phyloP scores from a whole-genome alignment of 2,329 filamentous ascomycete genomes.

The Colletotrichum costaricense region DNA sequence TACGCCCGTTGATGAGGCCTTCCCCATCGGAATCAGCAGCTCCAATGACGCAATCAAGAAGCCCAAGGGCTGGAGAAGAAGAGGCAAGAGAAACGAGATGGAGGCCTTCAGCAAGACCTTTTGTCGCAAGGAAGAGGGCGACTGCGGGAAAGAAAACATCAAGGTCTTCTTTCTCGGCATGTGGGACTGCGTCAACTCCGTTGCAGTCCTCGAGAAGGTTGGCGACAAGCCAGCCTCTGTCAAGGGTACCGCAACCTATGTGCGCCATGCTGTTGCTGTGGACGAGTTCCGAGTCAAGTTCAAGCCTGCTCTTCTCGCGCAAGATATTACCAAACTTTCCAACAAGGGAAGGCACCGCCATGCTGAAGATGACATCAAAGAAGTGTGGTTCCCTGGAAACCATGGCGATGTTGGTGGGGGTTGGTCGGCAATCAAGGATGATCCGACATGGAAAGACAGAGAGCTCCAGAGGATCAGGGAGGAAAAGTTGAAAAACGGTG shows the following conservation, averaged over 20 bases:
- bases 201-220: slow-evolving; percentile 52
- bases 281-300: slow-evolving; percentile 67
- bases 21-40: background rate
- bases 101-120: slow-evolving; percentile 60
- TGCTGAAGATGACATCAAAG: slow-evolving; percentile 52
- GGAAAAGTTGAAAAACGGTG: background rate
- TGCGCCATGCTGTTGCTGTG: slow-evolving; percentile 64
- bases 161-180: slow-evolving; percentile 64
- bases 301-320: slow-evolving; percentile 59
- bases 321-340: slow-evolving; percentile 42
- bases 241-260: slow-evolving; percentile 53
- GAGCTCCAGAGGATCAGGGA: background rate
- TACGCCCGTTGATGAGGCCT: background rate
- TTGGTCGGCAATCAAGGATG: slow-evolving; percentile 50
- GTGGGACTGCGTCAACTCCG: slow-evolving; percentile 65
- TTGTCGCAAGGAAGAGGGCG: slow-evolving; percentile 49
- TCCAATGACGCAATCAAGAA: slow-evolving; percentile 17
- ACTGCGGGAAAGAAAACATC: slow-evolving; percentile 45
- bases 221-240: slow-evolving; percentile 49
- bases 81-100: slow-evolving; percentile 43
- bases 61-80: background rate
- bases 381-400: slow-evolving; percentile 67
- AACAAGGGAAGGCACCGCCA: slow-evolving; percentile 30
- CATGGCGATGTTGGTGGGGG: slow-evolving; percentile 67
- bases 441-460: slow-evolving; percentile 10